Evolutionary conservation across 768 basidiomycete species (phyloP).

Genomic region (Lactarius deliciosus): DNA sequence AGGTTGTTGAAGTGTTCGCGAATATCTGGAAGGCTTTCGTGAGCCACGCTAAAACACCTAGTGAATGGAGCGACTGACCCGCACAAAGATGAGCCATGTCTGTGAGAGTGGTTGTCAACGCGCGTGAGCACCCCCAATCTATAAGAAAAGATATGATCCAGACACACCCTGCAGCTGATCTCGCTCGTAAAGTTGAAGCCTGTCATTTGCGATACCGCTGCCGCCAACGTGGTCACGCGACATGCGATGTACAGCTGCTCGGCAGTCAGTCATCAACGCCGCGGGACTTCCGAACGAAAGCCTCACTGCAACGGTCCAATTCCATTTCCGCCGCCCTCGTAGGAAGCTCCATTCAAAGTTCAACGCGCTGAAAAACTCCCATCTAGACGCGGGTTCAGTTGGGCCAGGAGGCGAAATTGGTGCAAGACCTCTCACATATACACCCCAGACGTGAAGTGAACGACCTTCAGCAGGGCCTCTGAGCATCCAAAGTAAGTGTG

Average conservation of each 20-base stretch:
- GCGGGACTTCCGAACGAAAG: background rate
- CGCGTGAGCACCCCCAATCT: background rate
- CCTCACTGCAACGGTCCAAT: slow-evolving; percentile 11
- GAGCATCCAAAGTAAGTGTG: background rate
- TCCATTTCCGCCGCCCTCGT: slow-evolving; percentile 8
- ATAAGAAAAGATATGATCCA: background rate
- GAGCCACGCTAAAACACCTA: background rate
- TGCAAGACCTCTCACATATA: slow-evolving; percentile 14
- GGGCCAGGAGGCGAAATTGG: background rate
- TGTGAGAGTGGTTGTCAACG: background rate
- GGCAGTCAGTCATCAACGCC: background rate
- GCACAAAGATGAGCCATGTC: slow-evolving; percentile 17
- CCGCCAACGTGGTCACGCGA: slow-evolving; percentile 21
- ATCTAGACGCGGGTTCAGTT: background rate
- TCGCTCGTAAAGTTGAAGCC: slow-evolving; percentile 19
- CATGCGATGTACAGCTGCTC: slow-evolving; percentile 19
- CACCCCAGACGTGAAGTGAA: slow-evolving; percentile 17
- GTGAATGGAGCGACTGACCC: slow-evolving; percentile 1
- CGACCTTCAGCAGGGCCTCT: slow-evolving; percentile 17
- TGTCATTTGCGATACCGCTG: slow-evolving; percentile 7
- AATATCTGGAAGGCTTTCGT: slow-evolving; percentile 8
- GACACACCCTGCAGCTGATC: slow-evolving; percentile 21
- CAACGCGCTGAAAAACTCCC: slow-evolving; percentile 21
- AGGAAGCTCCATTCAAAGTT: slow-evolving; percentile 23
- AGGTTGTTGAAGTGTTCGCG: slow-evolving; percentile 16